Evolutionary conservation across 768 basidiomycete species (phyloP).

Genomic region (Kockovaella imperatae): DNA sequence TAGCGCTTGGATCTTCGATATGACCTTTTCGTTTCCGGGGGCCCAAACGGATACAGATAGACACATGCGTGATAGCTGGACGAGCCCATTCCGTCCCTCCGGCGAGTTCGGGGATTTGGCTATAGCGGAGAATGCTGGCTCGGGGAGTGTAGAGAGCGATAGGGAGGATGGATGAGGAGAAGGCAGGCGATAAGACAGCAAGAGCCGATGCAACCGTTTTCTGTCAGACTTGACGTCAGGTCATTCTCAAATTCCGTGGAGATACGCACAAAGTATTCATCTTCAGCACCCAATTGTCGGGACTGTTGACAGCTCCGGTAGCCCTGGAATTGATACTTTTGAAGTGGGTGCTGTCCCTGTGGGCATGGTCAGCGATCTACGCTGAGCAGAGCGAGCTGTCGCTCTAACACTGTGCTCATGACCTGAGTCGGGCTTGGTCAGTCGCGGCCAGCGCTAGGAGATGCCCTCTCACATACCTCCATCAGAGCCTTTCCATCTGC

Average conservation of each 20-base stretch:
- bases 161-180: constrained; percentile 26
- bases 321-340: constrained; percentile 14
- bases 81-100: constrained; percentile 50
- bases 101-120: constrained; percentile 63
- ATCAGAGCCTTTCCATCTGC: constrained; percentile 34
- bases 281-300: constrained; percentile 36
- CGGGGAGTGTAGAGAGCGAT: constrained; percentile 53
- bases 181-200: constrained; percentile 31
- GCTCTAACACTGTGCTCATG: constrained; percentile 19
- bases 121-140: constrained; percentile 78
- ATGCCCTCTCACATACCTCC: constrained; percentile 18
- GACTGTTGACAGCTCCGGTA: constrained; percentile 6
- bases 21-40: constrained; percentile 77
- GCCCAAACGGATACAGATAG: constrained; percentile 84
- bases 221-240: constrained; percentile 6
- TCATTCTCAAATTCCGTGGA: not conserved
- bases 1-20: constrained; percentile 76
- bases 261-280: constrained; percentile 30
- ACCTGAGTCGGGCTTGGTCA: constrained; percentile 7
- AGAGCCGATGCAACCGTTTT: constrained; percentile 34
- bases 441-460: not conserved
- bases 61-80: constrained; percentile 69
- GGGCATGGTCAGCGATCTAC: not conserved
- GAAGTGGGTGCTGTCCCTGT: constrained; percentile 33
- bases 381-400: not conserved